These are phyloP conservation scores for Malus hybrid DNA, from an alignment of 331 rosid species.

Conservation along the genomic window DNA sequence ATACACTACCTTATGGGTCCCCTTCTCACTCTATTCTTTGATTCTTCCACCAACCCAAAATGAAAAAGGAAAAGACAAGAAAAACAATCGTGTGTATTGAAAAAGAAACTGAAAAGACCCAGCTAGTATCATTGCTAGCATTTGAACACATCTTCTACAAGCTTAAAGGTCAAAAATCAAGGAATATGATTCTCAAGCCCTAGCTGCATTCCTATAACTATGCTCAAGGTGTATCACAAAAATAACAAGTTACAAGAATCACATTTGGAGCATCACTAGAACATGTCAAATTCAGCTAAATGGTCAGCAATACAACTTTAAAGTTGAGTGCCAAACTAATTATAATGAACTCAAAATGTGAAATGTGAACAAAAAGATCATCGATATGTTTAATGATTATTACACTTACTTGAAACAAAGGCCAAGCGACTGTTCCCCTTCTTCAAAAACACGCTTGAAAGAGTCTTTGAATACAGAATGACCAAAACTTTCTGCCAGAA, in stretches of 20 bases:
- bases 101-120: not conserved
- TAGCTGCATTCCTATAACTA: not conserved
- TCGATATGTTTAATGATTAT: slow-evolving; percentile 4
- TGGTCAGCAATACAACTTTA: not conserved
- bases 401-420: slow-evolving; percentile 89
- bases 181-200: no score
- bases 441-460: slow-evolving; percentile 88
- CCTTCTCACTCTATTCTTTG: not conserved
- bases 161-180: not conserved
- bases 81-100: not conserved
- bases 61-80: not conserved
- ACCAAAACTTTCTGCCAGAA: slow-evolving; percentile 91
- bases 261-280: not conserved
- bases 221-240: not conserved
- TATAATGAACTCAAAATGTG: not conserved
- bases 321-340: not conserved
- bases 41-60: not conserved
- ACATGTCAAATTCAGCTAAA: not conserved
- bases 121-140: not conserved
- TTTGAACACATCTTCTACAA: no score
- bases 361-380: not conserved
- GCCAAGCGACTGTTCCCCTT: slow-evolving; percentile 94
- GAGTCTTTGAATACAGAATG: slow-evolving; percentile 97
- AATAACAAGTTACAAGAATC: not conserved
- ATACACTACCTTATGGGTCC: not conserved